phyloP scores from a whole-genome alignment of 805 yeast species.

The Candida oleophila region DNA sequence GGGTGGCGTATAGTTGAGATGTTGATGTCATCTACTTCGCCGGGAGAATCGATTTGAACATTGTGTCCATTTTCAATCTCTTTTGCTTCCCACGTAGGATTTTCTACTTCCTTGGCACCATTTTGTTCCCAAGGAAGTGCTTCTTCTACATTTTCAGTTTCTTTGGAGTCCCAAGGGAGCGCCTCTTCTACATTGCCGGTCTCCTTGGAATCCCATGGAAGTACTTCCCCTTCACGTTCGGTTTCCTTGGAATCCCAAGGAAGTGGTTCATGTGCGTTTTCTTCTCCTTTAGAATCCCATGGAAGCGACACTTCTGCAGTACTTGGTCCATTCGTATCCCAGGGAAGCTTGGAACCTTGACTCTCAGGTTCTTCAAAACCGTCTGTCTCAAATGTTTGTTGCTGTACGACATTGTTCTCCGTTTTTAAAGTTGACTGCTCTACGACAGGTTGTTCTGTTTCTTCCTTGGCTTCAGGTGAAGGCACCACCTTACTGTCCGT shows the following conservation, averaged over 20 bases:
- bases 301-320: constrained; percentile 9
- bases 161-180: constrained; percentile 17
- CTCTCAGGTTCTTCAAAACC: background rate
- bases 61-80: background rate
- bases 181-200: background rate
- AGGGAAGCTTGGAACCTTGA: background rate
- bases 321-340: background rate
- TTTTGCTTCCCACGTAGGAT: background rate
- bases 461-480: too few species aligned
- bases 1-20: too few species aligned
- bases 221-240: constrained; percentile 2
- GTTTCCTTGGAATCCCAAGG: constrained; percentile 8
- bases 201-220: constrained; percentile 7
- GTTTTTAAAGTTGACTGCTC: background rate
- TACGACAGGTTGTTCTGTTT: too few species aligned
- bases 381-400: background rate
- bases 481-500: too few species aligned
- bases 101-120: background rate
- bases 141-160: background rate
- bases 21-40: too few species aligned
- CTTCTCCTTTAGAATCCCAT: constrained; percentile 12
- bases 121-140: constrained; percentile 5
- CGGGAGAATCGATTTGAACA: too few species aligned
- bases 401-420: background rate
- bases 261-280: background rate